phyloP scores from a whole-genome alignment of 1,284 basidiomycete species.

The Fomitopsis schrenkii region DNA sequence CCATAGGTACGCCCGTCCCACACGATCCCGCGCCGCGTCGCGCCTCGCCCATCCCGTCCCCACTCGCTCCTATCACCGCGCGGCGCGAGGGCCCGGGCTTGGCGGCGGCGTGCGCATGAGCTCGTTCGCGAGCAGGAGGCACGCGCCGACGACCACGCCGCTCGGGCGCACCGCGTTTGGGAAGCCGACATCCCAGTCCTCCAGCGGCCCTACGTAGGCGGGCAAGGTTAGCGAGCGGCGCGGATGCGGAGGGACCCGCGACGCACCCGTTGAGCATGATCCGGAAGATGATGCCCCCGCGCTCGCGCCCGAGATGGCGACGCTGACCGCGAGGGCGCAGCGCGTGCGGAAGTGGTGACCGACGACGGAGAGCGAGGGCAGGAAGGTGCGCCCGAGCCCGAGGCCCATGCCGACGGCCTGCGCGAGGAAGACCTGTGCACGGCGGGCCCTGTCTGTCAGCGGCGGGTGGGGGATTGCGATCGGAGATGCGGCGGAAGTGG shows the following conservation, averaged over 20 bases:
- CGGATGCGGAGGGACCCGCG: slow-evolving; percentile 19
- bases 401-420: slow-evolving; percentile 53
- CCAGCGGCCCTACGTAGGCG: neutral
- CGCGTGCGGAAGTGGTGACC: slow-evolving; percentile 43
- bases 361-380: slow-evolving; percentile 46
- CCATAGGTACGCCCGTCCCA: slow-evolving; percentile 39
- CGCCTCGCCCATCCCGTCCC: neutral
- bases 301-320: slow-evolving; percentile 35
- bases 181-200: slow-evolving; percentile 54
- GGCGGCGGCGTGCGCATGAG: slow-evolving; percentile 37
- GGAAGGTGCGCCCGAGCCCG: slow-evolving; percentile 45
- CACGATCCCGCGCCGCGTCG: slow-evolving; percentile 25
- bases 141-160: slow-evolving; percentile 26
- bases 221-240: slow-evolving; percentile 34
- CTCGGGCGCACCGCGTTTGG: slow-evolving; percentile 53
- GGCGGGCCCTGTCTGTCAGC: too few species aligned
- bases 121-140: slow-evolving; percentile 25
- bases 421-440: slow-evolving; percentile 43
- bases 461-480: too few species aligned
- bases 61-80: too few species aligned
- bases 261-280: slow-evolving; percentile 58
- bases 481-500: too few species aligned
- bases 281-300: slow-evolving; percentile 61
- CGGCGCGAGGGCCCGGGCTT: slow-evolving; percentile 20
- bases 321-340: slow-evolving; percentile 46